Conservation (phyloP, 768 basidiomycete genomes). For the Nidularia sp. region DNA sequence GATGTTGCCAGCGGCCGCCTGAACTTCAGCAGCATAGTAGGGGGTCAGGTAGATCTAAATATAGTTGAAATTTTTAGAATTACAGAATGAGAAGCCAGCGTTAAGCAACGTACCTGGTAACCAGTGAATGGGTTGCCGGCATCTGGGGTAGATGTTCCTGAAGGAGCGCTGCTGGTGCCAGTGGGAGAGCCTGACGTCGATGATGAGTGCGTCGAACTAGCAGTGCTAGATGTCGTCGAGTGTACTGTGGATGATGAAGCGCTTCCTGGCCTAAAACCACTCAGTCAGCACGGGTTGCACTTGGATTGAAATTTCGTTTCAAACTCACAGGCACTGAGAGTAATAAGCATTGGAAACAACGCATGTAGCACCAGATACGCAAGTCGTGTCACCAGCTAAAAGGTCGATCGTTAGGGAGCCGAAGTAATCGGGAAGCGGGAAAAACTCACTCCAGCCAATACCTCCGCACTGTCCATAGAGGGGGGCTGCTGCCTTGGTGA, state of each 20-base stretch:
- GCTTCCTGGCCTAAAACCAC: conserved; percentile 9
- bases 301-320: neutral
- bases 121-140: conserved; percentile 52
- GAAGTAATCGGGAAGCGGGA: no score
- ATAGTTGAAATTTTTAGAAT: neutral
- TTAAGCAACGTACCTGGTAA: conserved; percentile 26
- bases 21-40: conserved; percentile 52
- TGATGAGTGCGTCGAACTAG: conserved; percentile 8
- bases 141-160: conserved; percentile 29
- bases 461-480: conserved; percentile 1
- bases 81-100: neutral
- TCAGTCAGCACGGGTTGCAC: no score
- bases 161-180: conserved; percentile 7
- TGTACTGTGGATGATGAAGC: conserved; percentile 9
- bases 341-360: conserved; percentile 28
- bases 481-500: neutral
- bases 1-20: conserved; percentile 43
- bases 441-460: neutral
- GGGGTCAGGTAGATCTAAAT: conserved; percentile 48
- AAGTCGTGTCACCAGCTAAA: conserved; percentile 34
- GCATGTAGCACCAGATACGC: conserved; percentile 30
- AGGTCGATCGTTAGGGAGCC: no score
- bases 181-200: neutral
- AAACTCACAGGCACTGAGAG: conserved; percentile 35
- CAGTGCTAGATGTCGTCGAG: conserved; percentile 6